phyloP scores from a whole-genome alignment of 768 basidiomycete genomes.

The Leccinum aurantiacum region DNA sequence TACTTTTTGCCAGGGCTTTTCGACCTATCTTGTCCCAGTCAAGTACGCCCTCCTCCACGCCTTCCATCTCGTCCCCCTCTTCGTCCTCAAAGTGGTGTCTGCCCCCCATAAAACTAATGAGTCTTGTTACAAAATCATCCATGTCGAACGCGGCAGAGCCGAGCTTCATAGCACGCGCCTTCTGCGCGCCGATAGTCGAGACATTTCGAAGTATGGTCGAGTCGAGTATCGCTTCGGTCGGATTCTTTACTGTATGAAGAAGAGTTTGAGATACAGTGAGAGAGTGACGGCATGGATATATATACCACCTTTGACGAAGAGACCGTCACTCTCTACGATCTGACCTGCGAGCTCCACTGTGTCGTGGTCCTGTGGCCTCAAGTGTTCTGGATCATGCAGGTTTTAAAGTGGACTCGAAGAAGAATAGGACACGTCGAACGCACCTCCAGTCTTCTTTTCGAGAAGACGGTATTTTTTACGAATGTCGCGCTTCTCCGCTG shows the following conservation, averaged over 20 bases:
- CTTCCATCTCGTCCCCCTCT: conserved; percentile 55
- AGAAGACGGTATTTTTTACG: conserved; percentile 72
- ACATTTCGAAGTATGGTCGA: conserved; percentile 76
- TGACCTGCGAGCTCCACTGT: conserved; percentile 56
- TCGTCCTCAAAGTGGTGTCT: conserved; percentile 46
- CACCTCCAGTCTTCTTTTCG: conserved; percentile 64
- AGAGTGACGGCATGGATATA: background rate
- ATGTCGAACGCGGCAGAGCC: conserved; percentile 88
- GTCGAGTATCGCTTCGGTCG: conserved; percentile 89
- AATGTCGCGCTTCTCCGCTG: conserved; percentile 72
- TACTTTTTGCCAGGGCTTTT: conserved; percentile 76
- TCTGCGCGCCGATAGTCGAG: conserved; percentile 76
- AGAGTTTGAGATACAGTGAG: conserved; percentile 2
- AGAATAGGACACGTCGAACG: conserved; percentile 15
- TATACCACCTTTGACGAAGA: conserved; percentile 70
- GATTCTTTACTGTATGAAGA: conserved; percentile 59
- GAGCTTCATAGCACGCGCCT: conserved; percentile 90
- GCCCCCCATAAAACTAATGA: conserved; percentile 77
- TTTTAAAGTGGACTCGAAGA: conserved; percentile 1
- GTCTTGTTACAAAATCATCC: conserved; percentile 82
- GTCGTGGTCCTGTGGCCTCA: conserved; percentile 55
- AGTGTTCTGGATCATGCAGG: conserved; percentile 36
- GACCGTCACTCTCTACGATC: conserved; percentile 55
- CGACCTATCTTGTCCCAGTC: conserved; percentile 89
- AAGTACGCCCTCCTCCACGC: conserved; percentile 48